A percentile compares a stretch with the other conserved stretches of the same genome.
phyloP scores from a whole-genome alignment of 2,329 filamentous ascomycete species.

The Xylaria polymorpha region DNA sequence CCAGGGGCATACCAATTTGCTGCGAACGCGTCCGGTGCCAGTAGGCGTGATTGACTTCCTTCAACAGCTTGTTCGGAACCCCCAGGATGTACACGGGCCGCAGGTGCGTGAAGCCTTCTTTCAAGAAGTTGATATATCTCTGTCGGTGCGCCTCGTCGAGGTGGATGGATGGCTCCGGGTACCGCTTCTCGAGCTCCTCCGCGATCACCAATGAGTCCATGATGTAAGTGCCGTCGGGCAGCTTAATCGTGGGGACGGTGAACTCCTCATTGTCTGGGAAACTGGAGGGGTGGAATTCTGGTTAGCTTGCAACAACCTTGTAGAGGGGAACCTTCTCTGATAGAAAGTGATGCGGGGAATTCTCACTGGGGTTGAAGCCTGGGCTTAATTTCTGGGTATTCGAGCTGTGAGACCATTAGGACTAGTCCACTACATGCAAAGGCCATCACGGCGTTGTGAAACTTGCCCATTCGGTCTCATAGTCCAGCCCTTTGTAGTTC shows the following conservation, averaged over 20 bases:
- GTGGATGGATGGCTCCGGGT: conserved; percentile 69
- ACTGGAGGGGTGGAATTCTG: conserved; percentile 39
- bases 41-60: conserved; percentile 62
- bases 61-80: conserved; percentile 64
- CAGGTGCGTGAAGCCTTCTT: conserved; percentile 50
- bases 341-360: conserved; percentile 6
- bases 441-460: background rate
- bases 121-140: conserved; percentile 58
- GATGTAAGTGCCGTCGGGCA: conserved; percentile 65
- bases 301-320: conserved; percentile 1
- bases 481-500: conserved; percentile 75
- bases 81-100: conserved; percentile 58
- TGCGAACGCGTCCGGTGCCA: conserved; percentile 65
- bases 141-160: conserved; percentile 64
- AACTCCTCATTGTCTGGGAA: conserved; percentile 55
- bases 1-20: conserved; percentile 63
- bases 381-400: conserved; percentile 73
- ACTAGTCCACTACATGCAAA: background rate
- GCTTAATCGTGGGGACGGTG: conserved; percentile 52
- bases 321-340: background rate
- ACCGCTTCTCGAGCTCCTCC: conserved; percentile 64
- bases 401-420: conserved; percentile 54
- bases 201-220: conserved; percentile 75
- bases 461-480: conserved; percentile 72
- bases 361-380: conserved; percentile 65